These are phyloP conservation scores for Hypoxylon sp. DNA, from an alignment of 2,329 filamentous ascomycete genomes.

Conservation along the genomic window DNA sequence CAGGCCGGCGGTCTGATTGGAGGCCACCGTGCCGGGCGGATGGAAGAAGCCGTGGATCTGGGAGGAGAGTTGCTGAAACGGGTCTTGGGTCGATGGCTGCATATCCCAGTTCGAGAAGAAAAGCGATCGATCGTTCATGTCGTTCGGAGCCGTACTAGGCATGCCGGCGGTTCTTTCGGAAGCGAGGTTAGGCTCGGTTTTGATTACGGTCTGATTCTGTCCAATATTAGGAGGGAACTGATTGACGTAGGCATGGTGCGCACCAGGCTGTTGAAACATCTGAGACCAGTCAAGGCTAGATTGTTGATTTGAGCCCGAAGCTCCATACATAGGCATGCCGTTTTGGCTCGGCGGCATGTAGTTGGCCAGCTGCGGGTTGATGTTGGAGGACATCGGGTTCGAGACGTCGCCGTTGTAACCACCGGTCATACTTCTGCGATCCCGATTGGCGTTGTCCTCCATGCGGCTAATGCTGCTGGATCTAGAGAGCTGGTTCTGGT, in stretches of 20 bases:
- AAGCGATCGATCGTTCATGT: constrained; percentile 50
- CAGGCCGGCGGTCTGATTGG: constrained; percentile 61
- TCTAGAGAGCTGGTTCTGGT: constrained; percentile 69
- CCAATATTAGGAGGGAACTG: constrained; percentile 71
- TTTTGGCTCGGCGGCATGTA: constrained; percentile 71
- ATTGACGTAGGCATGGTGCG: constrained; percentile 71
- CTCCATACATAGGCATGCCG: constrained; percentile 70
- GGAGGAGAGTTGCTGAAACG: constrained; percentile 62
- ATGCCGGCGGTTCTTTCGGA: constrained; percentile 58
- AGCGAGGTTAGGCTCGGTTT: constrained; percentile 69
- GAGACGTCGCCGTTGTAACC: constrained; percentile 65
- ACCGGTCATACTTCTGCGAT: constrained; percentile 64
- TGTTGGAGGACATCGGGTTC: constrained; percentile 68
- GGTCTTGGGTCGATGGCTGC: constrained; percentile 57
- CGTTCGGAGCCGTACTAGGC: constrained; percentile 54
- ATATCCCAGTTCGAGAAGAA: constrained; percentile 62
- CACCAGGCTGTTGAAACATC: constrained; percentile 76
- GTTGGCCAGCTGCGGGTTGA: constrained; percentile 69
- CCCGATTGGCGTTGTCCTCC: constrained; percentile 63
- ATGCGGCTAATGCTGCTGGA: constrained; percentile 68
- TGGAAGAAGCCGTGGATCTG: constrained; percentile 66
- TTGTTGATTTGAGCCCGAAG: constrained; percentile 68
- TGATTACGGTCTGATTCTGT: constrained; percentile 74
- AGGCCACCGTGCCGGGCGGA: constrained; percentile 64
- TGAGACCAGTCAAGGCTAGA: constrained; percentile 77